Conservation (phyloP, 805 yeast genomes). For the Nakazawaea wyomingensis region DNA sequence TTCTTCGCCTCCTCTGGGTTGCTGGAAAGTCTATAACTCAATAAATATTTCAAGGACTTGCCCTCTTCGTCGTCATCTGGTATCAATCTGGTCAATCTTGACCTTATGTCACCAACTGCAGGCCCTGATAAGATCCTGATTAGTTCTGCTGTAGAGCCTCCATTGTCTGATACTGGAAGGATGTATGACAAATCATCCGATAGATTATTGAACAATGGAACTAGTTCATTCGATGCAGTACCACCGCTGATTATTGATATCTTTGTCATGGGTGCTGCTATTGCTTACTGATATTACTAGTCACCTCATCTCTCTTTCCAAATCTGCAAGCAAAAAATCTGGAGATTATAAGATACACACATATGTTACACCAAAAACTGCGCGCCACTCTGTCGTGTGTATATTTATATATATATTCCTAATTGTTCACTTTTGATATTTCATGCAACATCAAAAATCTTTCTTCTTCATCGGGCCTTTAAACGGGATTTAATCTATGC, state of each 20-base stretch:
- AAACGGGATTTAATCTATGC: background rate
- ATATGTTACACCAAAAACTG: background rate
- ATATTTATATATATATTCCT: background rate
- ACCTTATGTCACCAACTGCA: constrained; percentile 89
- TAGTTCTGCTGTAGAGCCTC: constrained; percentile 91
- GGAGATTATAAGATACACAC: no score
- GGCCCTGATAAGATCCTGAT: constrained; percentile 88
- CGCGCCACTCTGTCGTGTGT: background rate
- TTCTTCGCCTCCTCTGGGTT: constrained; percentile 46
- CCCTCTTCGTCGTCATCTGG: constrained; percentile 37
- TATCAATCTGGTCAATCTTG: constrained; percentile 70
- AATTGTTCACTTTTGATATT: background rate
- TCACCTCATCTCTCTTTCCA: background rate
- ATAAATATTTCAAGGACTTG: constrained; percentile 26
- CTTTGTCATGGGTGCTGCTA: no score
- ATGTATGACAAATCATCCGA: constrained; percentile 53
- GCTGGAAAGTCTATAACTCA: constrained; percentile 47
- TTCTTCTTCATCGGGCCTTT: background rate
- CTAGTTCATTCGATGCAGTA: constrained; percentile 80
- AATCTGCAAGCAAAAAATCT: no score
- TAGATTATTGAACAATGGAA: constrained; percentile 47
- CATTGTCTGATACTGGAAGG: constrained; percentile 86
- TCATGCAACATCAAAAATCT: background rate
- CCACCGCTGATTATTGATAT: constrained; percentile 64
- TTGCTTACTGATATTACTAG: no score